Evolutionary conservation across 202 grass and related monocot species (phyloP).

Genomic region (Bolboschoenoplectus hybrid): DNA sequence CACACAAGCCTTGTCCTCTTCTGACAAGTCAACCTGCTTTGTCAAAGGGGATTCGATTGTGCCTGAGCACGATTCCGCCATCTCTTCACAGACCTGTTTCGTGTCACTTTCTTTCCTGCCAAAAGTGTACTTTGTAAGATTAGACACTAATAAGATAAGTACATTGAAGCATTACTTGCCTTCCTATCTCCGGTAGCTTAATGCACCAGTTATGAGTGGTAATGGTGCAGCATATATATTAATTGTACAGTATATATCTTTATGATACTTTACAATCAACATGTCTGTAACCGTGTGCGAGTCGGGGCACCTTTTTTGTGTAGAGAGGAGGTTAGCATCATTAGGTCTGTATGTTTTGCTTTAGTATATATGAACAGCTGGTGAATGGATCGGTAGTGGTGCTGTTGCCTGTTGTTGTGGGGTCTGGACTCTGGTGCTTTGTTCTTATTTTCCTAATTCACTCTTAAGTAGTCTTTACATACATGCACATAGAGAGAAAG

Average conservation of each 20-base stretch:
- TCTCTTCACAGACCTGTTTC: conserved; percentile 81
- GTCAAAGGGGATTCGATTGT: conserved; percentile 42
- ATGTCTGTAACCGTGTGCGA: neutral
- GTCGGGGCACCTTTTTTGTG: neutral
- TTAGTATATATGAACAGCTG: neutral
- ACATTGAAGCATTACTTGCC: conserved; percentile 15
- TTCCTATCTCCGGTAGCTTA: neutral
- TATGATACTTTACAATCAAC: neutral
- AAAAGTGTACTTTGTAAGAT: conserved; percentile 31
- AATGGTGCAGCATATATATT: neutral
- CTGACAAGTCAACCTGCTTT: conserved; percentile 61
- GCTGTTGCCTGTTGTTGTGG: neutral
- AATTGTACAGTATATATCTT: neutral
- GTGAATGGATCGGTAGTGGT: neutral
- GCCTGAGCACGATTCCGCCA: conserved; percentile 62
- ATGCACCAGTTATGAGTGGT: neutral
- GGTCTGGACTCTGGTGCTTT: neutral
- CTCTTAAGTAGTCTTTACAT: neutral
- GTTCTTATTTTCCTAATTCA: neutral
- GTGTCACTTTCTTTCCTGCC: conserved; percentile 77
- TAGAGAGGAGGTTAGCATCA: neutral
- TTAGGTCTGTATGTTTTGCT: neutral
- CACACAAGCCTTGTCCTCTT: conserved; percentile 93
- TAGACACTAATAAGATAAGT: neutral
- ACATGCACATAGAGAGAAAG: neutral